A percentile compares a stretch with the other conserved stretches of the same genome.
Conservation (phyloP, 1,284 basidiomycete species). For the Cerioporus squamosus region DNA sequence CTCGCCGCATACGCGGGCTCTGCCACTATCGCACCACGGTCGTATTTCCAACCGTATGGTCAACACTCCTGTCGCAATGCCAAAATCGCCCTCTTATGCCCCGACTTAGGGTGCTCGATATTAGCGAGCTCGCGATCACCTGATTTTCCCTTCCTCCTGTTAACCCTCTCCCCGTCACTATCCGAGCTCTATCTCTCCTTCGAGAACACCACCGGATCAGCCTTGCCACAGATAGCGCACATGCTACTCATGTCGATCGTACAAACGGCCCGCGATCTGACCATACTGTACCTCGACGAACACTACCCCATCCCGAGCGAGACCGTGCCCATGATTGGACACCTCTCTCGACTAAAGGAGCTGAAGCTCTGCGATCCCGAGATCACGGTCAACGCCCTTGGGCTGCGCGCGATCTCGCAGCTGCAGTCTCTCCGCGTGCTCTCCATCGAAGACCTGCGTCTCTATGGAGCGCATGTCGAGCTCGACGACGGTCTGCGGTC, state of each 20-base stretch:
- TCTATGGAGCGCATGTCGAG: neutral
- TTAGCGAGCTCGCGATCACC: neutral
- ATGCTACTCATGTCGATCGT: neutral
- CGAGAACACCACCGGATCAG: neutral
- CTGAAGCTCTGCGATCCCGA: constrained; percentile 2
- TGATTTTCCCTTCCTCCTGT: neutral
- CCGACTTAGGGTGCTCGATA: neutral
- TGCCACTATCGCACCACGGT: neutral
- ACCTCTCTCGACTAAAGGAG: neutral
- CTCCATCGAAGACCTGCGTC: constrained; percentile 1
- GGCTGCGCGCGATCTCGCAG: neutral
- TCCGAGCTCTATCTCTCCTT: constrained; percentile 3
- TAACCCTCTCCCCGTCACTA: neutral
- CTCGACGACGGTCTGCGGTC: neutral
- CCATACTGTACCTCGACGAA: constrained; percentile 3
- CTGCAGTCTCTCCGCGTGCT: neutral
- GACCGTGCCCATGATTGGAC: neutral
- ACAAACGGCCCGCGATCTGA: neutral
- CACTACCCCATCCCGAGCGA: neutral
- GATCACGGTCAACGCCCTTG: neutral
- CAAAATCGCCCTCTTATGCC: neutral
- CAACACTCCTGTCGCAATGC: neutral
- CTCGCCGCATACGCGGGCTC: neutral
- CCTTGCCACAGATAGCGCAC: neutral
- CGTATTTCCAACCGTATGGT: neutral